These are phyloP conservation scores for Coemansia sp. DNA, from an alignment of 192 early-diverging fungal species.

Conservation along the genomic window DNA sequence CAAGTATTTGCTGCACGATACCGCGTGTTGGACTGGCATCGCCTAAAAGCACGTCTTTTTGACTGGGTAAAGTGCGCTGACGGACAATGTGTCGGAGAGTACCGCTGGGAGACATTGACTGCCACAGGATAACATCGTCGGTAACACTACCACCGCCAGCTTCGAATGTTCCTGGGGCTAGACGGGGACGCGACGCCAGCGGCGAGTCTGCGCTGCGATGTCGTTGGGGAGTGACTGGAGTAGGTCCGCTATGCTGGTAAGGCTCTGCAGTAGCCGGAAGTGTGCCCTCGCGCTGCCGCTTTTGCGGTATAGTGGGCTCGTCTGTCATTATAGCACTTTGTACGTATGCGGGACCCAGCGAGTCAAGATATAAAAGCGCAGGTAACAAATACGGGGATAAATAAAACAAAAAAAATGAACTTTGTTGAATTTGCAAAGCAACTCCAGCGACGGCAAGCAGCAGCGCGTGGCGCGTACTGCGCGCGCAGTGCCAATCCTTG, in stretches of 20 bases:
- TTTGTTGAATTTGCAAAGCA: not conserved
- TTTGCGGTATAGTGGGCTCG: constrained; percentile 19
- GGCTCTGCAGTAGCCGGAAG: not conserved
- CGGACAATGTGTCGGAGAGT: constrained; percentile 46
- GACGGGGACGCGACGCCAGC: constrained; percentile 13
- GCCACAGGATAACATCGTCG: constrained; percentile 46
- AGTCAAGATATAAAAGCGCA: not conserved
- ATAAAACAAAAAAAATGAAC: not conserved
- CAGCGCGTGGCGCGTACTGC: constrained; percentile 10
- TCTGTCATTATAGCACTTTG: not conserved
- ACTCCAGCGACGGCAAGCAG: not conserved
- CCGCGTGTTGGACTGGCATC: constrained; percentile 23
- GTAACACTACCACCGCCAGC: not conserved
- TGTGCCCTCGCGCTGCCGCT: constrained; percentile 22
- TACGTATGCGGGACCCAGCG: not conserved
- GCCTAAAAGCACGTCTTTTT: constrained; percentile 14
- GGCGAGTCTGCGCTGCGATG: constrained; percentile 39
- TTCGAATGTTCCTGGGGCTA: not conserved
- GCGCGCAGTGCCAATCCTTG: not conserved
- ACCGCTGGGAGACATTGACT: constrained; percentile 50
- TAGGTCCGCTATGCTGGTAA: not conserved
- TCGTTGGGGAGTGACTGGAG: constrained; percentile 20
- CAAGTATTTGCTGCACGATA: constrained; percentile 52
- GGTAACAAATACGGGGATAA: not conserved
- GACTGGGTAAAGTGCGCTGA: constrained; percentile 17